Evolutionary conservation across 129 eudicot genomes (phyloP).

Genomic region (Solidago caesia): DNA sequence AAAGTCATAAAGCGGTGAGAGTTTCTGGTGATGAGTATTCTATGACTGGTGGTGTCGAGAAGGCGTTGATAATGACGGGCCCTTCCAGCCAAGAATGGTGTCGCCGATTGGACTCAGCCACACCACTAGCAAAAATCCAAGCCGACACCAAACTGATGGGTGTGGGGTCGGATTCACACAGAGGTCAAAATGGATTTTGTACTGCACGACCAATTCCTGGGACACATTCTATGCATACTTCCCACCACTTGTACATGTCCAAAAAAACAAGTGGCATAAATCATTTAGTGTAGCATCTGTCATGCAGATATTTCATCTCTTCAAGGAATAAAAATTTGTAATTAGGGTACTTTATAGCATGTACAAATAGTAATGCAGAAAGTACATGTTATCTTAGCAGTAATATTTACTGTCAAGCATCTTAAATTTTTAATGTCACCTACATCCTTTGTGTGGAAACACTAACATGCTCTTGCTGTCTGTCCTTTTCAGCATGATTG

Average conservation of each 20-base stretch:
- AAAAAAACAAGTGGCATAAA: constrained; percentile 6
- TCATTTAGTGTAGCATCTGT: constrained; percentile 1
- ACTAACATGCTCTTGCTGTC: constrained; percentile 3
- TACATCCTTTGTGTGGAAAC: constrained; percentile 5
- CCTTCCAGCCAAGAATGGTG: constrained; percentile 29
- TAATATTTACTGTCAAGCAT: not conserved
- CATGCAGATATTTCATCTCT: not conserved
- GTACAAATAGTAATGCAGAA: not conserved
- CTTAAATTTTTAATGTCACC: not conserved
- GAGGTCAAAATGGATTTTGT: constrained; percentile 29
- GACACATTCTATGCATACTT: constrained; percentile 29
- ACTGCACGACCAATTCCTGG: constrained; percentile 21
- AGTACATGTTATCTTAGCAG: not conserved
- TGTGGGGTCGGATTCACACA: constrained; percentile 31
- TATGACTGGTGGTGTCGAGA: constrained; percentile 11
- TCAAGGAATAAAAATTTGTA: constrained; percentile 9
- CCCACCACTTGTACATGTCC: constrained; percentile 41
- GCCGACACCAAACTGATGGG: constrained; percentile 43
- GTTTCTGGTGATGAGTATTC: constrained; percentile 52
- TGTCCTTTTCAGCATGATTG: not conserved
- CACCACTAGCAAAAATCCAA: constrained; percentile 54
- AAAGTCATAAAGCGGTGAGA: constrained; percentile 65
- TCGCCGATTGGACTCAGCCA: constrained; percentile 33
- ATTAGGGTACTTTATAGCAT: constrained; percentile 13
- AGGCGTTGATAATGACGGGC: constrained; percentile 9